Base-by-base conservation (phyloP, 805 yeast species). In the Candida coquimbonensis region DNA sequence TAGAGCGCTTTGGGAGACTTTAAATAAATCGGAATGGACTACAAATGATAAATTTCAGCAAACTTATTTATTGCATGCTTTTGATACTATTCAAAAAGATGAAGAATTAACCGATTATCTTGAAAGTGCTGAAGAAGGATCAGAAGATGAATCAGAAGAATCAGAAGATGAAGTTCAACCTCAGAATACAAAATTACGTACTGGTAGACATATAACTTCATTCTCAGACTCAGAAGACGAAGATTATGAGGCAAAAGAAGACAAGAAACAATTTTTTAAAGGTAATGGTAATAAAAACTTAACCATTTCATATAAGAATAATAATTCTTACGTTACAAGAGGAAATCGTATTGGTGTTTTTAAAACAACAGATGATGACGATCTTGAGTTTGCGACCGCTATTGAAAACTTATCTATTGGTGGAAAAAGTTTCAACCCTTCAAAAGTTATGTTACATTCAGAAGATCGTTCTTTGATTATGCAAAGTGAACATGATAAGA, bases 301-400 rank as follows among this genome's bases (percentile, higher is more conserved):
- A 56, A 81, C 85, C 1, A 81, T 87, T 9, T 90, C 95, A 1
- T 76, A 67, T 49, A 74, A 74, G 45, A 81, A 81, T 53, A 82
- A 86, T 55, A 72, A 93, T 33, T 75, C 95, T 1, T 89, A 76
- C 60, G 90, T 89, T 29, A 81, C 84, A 0, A 78, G 95, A 53
- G 96, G 89, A 14, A 69, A 86, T 60, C 78, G 78, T 52, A 68
- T 89, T 46, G 96, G 96, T 32, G 89, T 89, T 6, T 87, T 88
- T 66, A 82, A 74, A 55, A 74, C 80, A 17, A 74, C 73, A 33
- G 73, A 68, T 14, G 76, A 72, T 36, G 69, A 68, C 36, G 69
- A 63, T 2, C 63, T 88, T 41, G 76, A 79, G 47, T 87, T 76
- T 56, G 66, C 76, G 19, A 79, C 95, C 5, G 77, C 95, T 0